These are phyloP conservation scores for Amanita pseudoporphyria DNA, from an alignment of 768 basidiomycete species.

Conservation along the genomic window DNA sequence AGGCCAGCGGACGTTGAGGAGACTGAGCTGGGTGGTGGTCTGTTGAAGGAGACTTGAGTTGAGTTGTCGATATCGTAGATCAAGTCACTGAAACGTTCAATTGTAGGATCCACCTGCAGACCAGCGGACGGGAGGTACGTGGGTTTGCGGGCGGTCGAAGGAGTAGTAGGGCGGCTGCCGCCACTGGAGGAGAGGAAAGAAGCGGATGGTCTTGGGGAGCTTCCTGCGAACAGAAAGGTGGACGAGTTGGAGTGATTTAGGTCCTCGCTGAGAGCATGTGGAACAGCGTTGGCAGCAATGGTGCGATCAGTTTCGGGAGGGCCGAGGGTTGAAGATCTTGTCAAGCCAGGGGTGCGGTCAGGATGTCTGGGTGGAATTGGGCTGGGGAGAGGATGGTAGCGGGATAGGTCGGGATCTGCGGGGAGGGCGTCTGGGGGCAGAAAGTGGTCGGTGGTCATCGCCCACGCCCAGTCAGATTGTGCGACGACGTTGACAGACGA, in stretches of 20 bases:
- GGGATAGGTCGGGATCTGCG: constrained; percentile 18
- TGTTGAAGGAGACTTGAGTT: constrained; percentile 25
- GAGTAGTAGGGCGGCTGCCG: constrained; percentile 42
- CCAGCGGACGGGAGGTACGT: constrained; percentile 45
- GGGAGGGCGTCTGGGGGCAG: constrained; percentile 12
- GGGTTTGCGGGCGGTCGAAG: constrained; percentile 38
- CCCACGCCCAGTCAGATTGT: too few relatives aligned
- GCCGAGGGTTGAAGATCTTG: constrained; percentile 56
- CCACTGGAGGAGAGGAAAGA: constrained; percentile 20
- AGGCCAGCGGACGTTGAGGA: constrained; percentile 48
- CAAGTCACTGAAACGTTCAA: constrained; percentile 33
- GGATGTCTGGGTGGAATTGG: constrained; percentile 26
- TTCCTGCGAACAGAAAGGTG: constrained; percentile 20
- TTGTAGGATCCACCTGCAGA: constrained; percentile 38
- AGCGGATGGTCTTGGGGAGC: constrained; percentile 10
- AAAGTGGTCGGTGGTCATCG: constrained; percentile 3
- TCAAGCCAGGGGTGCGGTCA: constrained; percentile 47
- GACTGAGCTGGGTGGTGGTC: constrained; percentile 39
- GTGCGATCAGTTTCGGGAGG: constrained; percentile 45
- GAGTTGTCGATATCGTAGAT: constrained; percentile 50
- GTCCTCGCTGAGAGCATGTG: constrained; percentile 62
- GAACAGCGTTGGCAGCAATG: constrained; percentile 26
- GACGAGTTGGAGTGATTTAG: constrained; percentile 42
- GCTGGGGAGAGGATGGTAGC: constrained; percentile 27
- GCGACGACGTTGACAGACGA: too few relatives aligned